These are phyloP conservation scores for Gaeumannomyces sp. DNA, from an alignment of 2,329 filamentous ascomycete species.

Conservation along the genomic window DNA sequence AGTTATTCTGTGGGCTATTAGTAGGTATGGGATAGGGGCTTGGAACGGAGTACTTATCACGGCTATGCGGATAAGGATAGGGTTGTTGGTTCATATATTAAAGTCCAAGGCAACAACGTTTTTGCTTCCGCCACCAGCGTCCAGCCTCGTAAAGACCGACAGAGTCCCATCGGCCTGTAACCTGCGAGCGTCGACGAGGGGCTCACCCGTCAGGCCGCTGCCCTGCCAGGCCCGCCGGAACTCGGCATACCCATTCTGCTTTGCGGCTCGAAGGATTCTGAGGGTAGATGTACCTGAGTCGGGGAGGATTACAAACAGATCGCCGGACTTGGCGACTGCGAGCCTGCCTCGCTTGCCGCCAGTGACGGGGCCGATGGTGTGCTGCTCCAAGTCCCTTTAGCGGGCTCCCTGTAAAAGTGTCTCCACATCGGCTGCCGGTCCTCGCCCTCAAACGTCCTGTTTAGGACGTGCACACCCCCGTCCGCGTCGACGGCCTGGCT, in stretches of 20 bases:
- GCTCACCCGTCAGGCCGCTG: slow-evolving; percentile 30
- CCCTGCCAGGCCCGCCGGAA: slow-evolving; percentile 32
- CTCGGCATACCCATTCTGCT: slow-evolving; percentile 21
- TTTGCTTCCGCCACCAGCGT: slow-evolving; percentile 14
- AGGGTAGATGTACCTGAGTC: slow-evolving; percentile 23
- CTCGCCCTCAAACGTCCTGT: slow-evolving; percentile 26
- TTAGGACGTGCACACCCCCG: slow-evolving; percentile 43
- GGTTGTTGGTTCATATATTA: slow-evolving; percentile 13
- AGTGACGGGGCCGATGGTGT: slow-evolving; percentile 23
- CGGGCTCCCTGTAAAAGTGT: slow-evolving; percentile 6
- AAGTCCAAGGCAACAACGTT: slow-evolving; percentile 33
- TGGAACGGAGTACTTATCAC: too few relatives aligned
- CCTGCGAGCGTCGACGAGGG: slow-evolving; percentile 31
- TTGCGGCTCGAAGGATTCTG: slow-evolving; percentile 26
- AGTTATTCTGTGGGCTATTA: too few relatives aligned
- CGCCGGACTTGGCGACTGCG: slow-evolving; percentile 26
- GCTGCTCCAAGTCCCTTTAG: slow-evolving; percentile 27
- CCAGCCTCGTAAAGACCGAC: slow-evolving; percentile 27
- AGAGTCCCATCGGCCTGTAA: slow-evolving; percentile 29
- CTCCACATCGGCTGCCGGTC: not conserved
- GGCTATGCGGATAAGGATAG: too few relatives aligned
- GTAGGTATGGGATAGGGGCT: too few relatives aligned
- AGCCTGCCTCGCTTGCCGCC: slow-evolving; percentile 30
- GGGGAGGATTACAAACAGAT: slow-evolving; percentile 32
- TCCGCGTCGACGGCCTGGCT: slow-evolving; percentile 35